Base-by-base conservation (phyloP, 1,139 yeast species). In the Barnettozyma hawaiiensis region DNA sequence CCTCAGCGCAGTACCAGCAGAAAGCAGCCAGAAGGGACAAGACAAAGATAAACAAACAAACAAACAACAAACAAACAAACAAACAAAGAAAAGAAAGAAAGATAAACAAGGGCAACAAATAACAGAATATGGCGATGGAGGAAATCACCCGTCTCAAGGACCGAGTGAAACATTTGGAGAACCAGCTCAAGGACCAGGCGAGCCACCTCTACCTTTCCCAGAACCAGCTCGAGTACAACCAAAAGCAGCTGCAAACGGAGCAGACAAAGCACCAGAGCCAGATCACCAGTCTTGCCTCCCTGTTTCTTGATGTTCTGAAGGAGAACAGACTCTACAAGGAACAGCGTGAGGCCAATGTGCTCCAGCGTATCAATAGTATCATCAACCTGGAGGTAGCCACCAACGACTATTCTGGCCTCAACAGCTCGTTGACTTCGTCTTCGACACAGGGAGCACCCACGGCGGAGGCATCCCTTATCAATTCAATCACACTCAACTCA, bases 291-390 rank as follows among this genome's bases (percentile, higher is more conserved):
- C 41, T 55, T 14, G 57, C 57, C 7, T 45, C 52, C 3, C 32
- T 55, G 20, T 35, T 55, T 8, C 35, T 52, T n/a, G 60, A 55
- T 22, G 42, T 47, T 15, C 42, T 50, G 16, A 55, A 55, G 35
- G 59, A 54, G 27, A 47, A 46, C 32, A 47, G 56, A 10, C 52
- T 48, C 5, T 43, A 44, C 29, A 55, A 53, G 29, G 60, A 55
- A 35, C 45, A 43, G 14, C 39, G 54, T 10, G 58, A 55, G 37
- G 41, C 41, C n/a, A 46, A 35, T 20, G 39, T 54, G 12, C 27
- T 53, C 11, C 56, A 53, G 19, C 50, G 51, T 40, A 46, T 54
- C 29, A 51, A 47, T 35, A 43, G 22, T 20, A 48, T 54, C 19
- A 39, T 55, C 31, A 52, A 44, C 33, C n/a, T 46, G 5, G 58